Evolutionary conservation across 1,284 basidiomycete species (phyloP).

Genomic region (Lentinula novae-zelandiae): DNA sequence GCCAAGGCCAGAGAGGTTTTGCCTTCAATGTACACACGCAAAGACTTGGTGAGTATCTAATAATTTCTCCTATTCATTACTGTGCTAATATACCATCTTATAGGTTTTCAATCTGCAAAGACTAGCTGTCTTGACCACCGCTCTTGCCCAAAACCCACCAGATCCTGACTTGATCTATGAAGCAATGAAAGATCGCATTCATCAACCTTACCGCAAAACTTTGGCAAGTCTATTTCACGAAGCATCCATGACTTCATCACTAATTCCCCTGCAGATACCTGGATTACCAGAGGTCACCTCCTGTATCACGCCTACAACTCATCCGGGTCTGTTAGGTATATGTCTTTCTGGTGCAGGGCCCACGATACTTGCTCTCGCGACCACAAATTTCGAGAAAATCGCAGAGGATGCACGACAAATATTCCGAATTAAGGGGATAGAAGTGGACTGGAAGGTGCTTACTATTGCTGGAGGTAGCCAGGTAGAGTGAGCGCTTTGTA

Average conservation of each 20-base stretch:
- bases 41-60: slow-evolving; percentile 76
- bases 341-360: slow-evolving; percentile 98
- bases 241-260: neutral
- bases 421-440: slow-evolving; percentile 69
- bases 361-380: slow-evolving; percentile 96
- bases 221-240: slow-evolving; percentile 50
- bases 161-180: slow-evolving; percentile 96
- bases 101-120: slow-evolving; percentile 98
- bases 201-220: slow-evolving; percentile 92
- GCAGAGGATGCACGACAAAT: slow-evolving; percentile 77
- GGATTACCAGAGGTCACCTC: slow-evolving; percentile 90
- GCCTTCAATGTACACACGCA: slow-evolving; percentile 80
- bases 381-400: slow-evolving; percentile 77
- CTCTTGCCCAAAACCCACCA: slow-evolving; percentile 86
- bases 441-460: slow-evolving; percentile 81
- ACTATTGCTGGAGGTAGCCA: slow-evolving; percentile 57
- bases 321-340: slow-evolving; percentile 94
- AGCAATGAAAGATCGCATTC: slow-evolving; percentile 98
- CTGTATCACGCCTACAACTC: slow-evolving; percentile 81
- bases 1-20: slow-evolving; percentile 91
- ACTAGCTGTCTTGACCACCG: slow-evolving; percentile 96
- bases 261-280: slow-evolving; percentile 66
- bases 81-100: neutral
- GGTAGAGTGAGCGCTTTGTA: slow-evolving; percentile 18
- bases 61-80: neutral